Base-by-base conservation (phyloP, 768 basidiomycete genomes). In the Podaxis sp. region DNA sequence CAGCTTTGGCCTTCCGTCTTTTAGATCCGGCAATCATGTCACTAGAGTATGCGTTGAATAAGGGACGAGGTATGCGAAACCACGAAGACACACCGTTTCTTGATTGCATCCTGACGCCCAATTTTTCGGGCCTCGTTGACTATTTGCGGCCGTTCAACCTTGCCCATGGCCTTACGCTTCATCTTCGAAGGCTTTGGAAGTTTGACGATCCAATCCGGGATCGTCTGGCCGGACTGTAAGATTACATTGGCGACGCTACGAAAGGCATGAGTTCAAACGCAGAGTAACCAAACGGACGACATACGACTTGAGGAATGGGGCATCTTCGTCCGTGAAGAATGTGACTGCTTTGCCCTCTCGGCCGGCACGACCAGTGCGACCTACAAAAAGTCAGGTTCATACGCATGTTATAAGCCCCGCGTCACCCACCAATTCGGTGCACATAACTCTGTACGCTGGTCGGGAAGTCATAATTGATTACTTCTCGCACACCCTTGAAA, bases 381-480 rank as follows among this genome's bases (percentile, higher is more conserved):
- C 91, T 93, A 53, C 22, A 20, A 50, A 50, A 28, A 24, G 49
- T 50, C 49, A 50, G 15, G 20, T 12, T 50, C 22, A 13, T 12
- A 22, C 4, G 7, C 49, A 4, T 26, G 10, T n/a, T n/a, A 12
- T 10, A 50, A 28, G 20, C 22, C 49, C 20, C 49, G 15, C 49
- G 24, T 13, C 22, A 26, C 20, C 12, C 20, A 89, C 93, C 96
- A 56, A 99, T 97, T 24, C 97, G 84, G 75, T 99, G 97, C 48
- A 99, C 85, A 71, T 99, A 99, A 70, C 92, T 95, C 73, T 96
- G 95, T 2, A 96, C 90, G 59, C 87, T 96, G 41, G 90, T 95
- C 2, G 97, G 97, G 75, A 99, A 98, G 76, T 98, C 96, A 69
- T 92, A 96, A 74, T 98, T 99, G 71, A 99, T 89, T 10, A 99